Conservation (phyloP, 495 filamentous ascomycete species). For the Halenospora varia region DNA sequence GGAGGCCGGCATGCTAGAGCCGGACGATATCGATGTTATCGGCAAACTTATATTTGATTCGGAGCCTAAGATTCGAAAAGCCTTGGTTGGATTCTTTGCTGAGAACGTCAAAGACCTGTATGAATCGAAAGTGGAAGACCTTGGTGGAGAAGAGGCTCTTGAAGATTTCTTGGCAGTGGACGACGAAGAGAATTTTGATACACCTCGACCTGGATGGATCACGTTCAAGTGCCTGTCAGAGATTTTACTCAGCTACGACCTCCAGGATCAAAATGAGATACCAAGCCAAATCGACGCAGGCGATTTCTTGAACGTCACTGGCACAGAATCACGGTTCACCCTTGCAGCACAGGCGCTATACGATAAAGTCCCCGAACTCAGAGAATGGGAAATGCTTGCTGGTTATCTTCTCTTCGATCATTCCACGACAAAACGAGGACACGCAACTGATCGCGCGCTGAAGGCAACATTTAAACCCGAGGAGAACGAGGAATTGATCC, state of each 20-base stretch:
- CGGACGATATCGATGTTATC: conserved; percentile 81
- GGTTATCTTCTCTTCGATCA: conserved; percentile 93
- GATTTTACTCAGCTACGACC: conserved; percentile 74
- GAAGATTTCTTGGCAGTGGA: conserved; percentile 58
- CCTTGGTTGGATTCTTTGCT: conserved; percentile 85
- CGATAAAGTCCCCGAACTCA: conserved; percentile 71
- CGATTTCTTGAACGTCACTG: conserved; percentile 48
- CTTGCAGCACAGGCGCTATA: conserved; percentile 82
- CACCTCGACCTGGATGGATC: conserved; percentile 78
- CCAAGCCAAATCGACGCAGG: conserved; percentile 27
- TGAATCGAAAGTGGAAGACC: conserved; percentile 74
- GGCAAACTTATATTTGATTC: conserved; percentile 84
- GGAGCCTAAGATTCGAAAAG: conserved; percentile 76
- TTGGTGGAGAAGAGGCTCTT: conserved; percentile 74
- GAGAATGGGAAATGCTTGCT: conserved; percentile 82
- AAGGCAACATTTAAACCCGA: conserved; percentile 16
- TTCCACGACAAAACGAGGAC: conserved; percentile 37
- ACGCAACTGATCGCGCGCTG: conserved; percentile 16
- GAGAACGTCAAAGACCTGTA: conserved; percentile 79
- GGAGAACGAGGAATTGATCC: conserved; percentile 74
- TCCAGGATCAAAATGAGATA: conserved; percentile 40
- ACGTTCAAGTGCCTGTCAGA: conserved; percentile 87
- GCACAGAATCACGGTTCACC: conserved; percentile 73
- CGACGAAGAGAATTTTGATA: conserved; percentile 66
- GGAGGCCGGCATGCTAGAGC: conserved; percentile 81